Evolutionary conservation across 306 rosid species (phyloP).

Genomic region (Vicia faba): DNA sequence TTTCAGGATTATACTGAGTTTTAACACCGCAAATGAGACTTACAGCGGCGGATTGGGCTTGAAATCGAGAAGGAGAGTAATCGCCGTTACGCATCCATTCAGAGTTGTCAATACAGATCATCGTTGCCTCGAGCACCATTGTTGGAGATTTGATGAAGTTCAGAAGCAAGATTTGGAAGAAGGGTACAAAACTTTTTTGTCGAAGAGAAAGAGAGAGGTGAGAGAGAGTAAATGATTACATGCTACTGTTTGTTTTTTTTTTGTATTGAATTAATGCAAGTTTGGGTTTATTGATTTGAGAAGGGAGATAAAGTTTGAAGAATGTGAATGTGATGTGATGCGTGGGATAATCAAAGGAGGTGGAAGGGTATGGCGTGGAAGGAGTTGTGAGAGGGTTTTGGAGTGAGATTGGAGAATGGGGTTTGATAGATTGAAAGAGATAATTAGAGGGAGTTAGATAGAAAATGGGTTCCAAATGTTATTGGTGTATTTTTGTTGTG

Average conservation of each 20-base stretch:
- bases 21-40: constrained; percentile 95
- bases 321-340: constrained; percentile 19
- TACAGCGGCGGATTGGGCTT: constrained; percentile 88
- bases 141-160: constrained; percentile 33
- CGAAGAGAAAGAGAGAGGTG: background rate
- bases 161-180: constrained; percentile 34
- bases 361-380: too few relatives aligned
- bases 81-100: constrained; percentile 98
- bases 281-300: background rate
- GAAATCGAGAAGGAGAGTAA: constrained; percentile 81
- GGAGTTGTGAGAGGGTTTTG: too few relatives aligned
- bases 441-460: too few relatives aligned
- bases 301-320: background rate
- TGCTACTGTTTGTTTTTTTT: too few relatives aligned
- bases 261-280: constrained; percentile 21
- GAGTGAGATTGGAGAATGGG: too few relatives aligned
- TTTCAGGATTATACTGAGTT: constrained; percentile 97
- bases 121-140: constrained; percentile 97
- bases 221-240: too few relatives aligned
- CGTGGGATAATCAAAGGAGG: too few relatives aligned
- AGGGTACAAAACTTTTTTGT: background rate
- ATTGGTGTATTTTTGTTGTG: too few relatives aligned
- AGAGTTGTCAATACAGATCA: constrained; percentile 93
- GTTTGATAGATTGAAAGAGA: too few relatives aligned
- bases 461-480: too few relatives aligned